A percentile compares a stretch with the other conserved stretches of the same genome.
Evolutionary conservation across 331 rosid species (phyloP).

Genomic region (Pyrus hybrid): DNA sequence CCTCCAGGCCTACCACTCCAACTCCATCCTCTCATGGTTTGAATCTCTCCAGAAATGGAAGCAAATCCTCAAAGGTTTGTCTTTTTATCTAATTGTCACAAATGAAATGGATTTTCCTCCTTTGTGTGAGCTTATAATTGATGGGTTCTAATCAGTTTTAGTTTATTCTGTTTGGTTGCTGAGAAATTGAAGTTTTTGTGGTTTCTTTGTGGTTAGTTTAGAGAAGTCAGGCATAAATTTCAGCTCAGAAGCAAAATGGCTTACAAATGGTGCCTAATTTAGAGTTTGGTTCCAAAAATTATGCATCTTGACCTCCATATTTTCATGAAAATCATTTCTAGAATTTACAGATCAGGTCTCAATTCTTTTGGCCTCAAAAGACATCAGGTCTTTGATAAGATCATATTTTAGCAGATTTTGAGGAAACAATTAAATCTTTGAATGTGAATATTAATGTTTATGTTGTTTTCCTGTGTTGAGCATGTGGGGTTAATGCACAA

Average conservation of each 20-base stretch:
- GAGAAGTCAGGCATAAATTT: background rate
- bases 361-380: background rate
- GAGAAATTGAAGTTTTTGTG: conserved; percentile 3
- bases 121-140: background rate
- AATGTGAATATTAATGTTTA: conserved; percentile 4
- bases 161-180: conserved; percentile 14
- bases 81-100: background rate
- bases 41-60: conserved; percentile 57
- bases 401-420: conserved; percentile 18
- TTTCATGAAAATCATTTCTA: too few relatives aligned
- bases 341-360: background rate
- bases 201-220: background rate
- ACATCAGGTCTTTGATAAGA: conserved; percentile 9
- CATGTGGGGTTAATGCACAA: conserved; percentile 17
- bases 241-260: background rate
- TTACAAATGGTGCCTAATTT: too few relatives aligned
- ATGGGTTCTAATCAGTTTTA: background rate
- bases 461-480: conserved; percentile 17
- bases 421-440: conserved; percentile 10
- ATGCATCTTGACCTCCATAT: too few relatives aligned
- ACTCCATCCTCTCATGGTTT: conserved; percentile 46
- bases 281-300: background rate
- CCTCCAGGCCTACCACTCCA: conserved; percentile 62
- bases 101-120: background rate
- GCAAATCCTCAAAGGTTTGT: conserved; percentile 84